A percentile compares a stretch with the other conserved stretches of the same genome.
These are phyloP conservation scores for Aspergillus sp. DNA, from an alignment of 2,329 filamentous ascomycete genomes.

Conservation along the genomic window DNA sequence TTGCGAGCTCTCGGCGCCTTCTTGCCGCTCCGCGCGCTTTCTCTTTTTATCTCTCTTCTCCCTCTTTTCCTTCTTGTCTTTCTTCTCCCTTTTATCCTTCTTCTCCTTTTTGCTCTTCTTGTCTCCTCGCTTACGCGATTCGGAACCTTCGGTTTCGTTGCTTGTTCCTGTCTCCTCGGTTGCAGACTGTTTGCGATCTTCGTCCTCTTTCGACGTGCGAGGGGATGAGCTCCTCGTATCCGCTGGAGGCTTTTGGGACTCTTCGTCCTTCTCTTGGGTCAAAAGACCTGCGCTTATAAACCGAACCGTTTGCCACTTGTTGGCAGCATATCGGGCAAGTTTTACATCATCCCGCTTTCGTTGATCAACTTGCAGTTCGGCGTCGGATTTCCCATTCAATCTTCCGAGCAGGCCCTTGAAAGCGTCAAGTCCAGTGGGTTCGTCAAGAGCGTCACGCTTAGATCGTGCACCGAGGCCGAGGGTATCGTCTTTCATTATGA, in stretches of 20 bases:
- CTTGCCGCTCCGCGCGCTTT: conserved; percentile 37
- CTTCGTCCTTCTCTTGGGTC: conserved; percentile 61
- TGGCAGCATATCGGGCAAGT: conserved; percentile 73
- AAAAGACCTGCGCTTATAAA: conserved; percentile 86
- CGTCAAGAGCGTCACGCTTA: conserved; percentile 66
- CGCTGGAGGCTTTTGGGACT: conserved; percentile 12
- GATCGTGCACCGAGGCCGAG: conserved; percentile 84
- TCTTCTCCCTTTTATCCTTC: conserved; percentile 26
- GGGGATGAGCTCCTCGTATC: background rate
- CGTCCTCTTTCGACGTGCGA: background rate
- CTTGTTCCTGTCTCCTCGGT: background rate
- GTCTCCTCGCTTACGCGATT: conserved; percentile 15
- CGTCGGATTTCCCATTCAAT: conserved; percentile 83
- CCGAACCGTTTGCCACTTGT: conserved; percentile 77
- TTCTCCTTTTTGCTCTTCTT: conserved; percentile 16
- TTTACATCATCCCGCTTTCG: conserved; percentile 70
- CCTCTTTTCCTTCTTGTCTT: conserved; percentile 21
- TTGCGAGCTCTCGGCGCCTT: conserved; percentile 30
- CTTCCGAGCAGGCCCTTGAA: conserved; percentile 86
- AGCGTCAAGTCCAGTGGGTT: conserved; percentile 82
- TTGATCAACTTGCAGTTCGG: conserved; percentile 71
- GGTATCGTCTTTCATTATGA: conserved; percentile 86
- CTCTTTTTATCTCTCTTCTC: conserved; percentile 42
- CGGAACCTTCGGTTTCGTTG: background rate
- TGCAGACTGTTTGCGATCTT: background rate